These are phyloP conservation scores for Darksidea phi DNA, from an alignment of 495 filamentous ascomycete genomes.

Conservation along the genomic window DNA sequence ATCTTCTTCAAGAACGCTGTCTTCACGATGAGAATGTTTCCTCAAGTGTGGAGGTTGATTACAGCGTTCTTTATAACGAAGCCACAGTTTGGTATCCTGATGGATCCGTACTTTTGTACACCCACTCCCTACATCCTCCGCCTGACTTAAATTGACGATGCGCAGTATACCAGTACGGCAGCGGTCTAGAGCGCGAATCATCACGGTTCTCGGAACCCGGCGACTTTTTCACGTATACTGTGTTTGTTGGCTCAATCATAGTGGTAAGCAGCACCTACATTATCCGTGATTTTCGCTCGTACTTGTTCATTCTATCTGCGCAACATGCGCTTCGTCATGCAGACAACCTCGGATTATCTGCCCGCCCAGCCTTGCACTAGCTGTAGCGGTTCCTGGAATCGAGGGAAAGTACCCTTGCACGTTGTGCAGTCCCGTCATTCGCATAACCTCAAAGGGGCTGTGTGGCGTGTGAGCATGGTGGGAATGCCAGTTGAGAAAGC, in stretches of 20 bases:
- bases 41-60: constrained; percentile 66
- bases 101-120: constrained; percentile 81
- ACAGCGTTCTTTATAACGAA: constrained; percentile 73
- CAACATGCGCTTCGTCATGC: not conserved
- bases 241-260: constrained; percentile 60
- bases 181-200: constrained; percentile 59
- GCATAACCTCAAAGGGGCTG: constrained; percentile 66
- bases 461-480: constrained; percentile 83
- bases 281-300: constrained; percentile 8
- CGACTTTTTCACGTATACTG: constrained; percentile 65
- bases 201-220: constrained; percentile 62
- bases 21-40: constrained; percentile 56
- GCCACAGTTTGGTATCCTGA: constrained; percentile 60
- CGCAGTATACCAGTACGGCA: constrained; percentile 64
- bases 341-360: constrained; percentile 81
- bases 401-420: constrained; percentile 94
- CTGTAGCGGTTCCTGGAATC: constrained; percentile 96
- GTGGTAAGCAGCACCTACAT: constrained; percentile 55
- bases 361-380: constrained; percentile 79
- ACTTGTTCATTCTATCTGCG: constrained; percentile 11
- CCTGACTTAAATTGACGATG: constrained; percentile 5
- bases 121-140: not conserved
- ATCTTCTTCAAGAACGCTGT: constrained; percentile 58
- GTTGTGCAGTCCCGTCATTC: constrained; percentile 71
- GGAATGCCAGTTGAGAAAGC: constrained; percentile 84